Conservation (phyloP, 306 rosid species). For the Morella rubra region DNA sequence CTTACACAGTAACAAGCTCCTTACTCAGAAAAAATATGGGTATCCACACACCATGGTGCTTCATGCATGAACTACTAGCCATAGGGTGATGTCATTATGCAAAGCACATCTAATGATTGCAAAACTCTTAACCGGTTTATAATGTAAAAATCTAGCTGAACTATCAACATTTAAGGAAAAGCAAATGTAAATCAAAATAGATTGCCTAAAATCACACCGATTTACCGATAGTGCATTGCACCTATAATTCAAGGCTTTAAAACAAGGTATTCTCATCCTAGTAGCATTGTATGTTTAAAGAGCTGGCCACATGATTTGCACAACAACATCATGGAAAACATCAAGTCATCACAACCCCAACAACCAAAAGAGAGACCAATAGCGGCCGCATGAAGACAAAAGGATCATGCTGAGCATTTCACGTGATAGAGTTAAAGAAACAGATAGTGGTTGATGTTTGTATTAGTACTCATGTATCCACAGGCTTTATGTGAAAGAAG, state of each 20-base stretch:
- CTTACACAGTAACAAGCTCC: no score
- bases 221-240: neutral
- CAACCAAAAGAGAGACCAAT: neutral
- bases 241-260: neutral
- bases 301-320: neutral
- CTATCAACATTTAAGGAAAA: neutral
- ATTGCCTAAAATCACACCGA: neutral
- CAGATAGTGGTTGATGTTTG: neutral
- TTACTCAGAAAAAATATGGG: neutral
- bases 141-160: neutral
- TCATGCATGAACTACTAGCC: constrained; percentile 7
- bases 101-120: constrained; percentile 9
- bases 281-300: neutral
- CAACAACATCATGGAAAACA: neutral
- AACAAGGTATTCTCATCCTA: neutral
- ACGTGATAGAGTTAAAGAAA: neutral
- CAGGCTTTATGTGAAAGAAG: neutral
- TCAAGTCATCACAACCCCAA: neutral
- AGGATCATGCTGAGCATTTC: neutral
- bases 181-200: neutral
- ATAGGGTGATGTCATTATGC: neutral
- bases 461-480: neutral
- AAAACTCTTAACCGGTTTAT: neutral
- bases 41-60: constrained; percentile 1
- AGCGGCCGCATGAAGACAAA: neutral